Evolutionary conservation across 164 flowering plant genomes (phyloP).

Genomic region (Chimonanthus praecox): DNA sequence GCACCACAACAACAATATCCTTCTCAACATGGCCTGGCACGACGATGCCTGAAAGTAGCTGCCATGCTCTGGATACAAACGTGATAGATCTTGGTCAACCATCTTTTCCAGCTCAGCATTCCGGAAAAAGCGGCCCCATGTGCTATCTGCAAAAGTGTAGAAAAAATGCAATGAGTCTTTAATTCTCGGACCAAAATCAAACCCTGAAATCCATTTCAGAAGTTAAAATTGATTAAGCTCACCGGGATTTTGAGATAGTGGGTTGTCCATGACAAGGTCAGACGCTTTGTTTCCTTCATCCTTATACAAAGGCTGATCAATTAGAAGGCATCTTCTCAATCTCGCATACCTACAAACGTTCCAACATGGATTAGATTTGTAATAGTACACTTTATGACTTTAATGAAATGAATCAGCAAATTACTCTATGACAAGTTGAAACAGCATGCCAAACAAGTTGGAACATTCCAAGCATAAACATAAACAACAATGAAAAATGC

Average conservation of each 20-base stretch:
- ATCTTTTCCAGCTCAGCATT: slow-evolving; percentile 91
- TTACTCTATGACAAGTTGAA: background rate
- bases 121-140: slow-evolving; percentile 87
- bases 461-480: background rate
- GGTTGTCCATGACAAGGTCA: slow-evolving; percentile 70
- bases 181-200: background rate
- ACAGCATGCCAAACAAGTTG: background rate
- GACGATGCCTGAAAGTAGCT: slow-evolving; percentile 82
- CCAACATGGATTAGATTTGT: slow-evolving; percentile 1
- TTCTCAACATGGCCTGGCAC: slow-evolving; percentile 81
- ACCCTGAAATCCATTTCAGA: background rate
- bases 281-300: slow-evolving; percentile 59
- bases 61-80: slow-evolving; percentile 87
- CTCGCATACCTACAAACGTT: slow-evolving; percentile 59
- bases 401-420: background rate
- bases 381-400: background rate
- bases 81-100: slow-evolving; percentile 89
- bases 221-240: background rate
- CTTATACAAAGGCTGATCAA: slow-evolving; percentile 66
- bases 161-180: background rate
- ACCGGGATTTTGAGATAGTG: slow-evolving; percentile 97
- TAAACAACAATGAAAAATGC: background rate
- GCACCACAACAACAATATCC: slow-evolving; percentile 85
- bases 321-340: slow-evolving; percentile 69
- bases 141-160: slow-evolving; percentile 64